Percentiles rank a stretch among this genome's conserved stretches.
Conservation (phyloP, 129 eudicot genomes). For the Pittosporum tobira region DNA sequence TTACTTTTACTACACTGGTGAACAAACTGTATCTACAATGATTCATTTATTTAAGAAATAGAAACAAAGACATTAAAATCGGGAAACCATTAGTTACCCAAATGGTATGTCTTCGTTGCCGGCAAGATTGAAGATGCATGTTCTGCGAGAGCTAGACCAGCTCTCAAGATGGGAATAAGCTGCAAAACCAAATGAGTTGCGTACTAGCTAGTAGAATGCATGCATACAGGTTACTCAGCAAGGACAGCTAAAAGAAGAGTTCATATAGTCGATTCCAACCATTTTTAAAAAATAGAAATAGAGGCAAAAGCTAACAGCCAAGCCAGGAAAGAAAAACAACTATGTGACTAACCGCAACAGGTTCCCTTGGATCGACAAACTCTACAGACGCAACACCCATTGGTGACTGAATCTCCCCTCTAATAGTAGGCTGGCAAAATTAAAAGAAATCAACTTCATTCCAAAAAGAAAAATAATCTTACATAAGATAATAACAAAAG, state of each 20-base stretch:
- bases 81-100: slow-evolving; percentile 49
- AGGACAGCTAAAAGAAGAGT: background rate
- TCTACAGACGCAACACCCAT: slow-evolving; percentile 76
- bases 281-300: background rate
- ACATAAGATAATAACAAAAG: too few species aligned
- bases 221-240: background rate
- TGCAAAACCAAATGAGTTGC: slow-evolving; percentile 20
- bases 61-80: background rate
- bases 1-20: too few species aligned
- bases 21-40: background rate
- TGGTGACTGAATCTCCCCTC: slow-evolving; percentile 88
- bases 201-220: background rate
- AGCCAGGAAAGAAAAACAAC: background rate
- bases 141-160: slow-evolving; percentile 99
- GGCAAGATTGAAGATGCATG: slow-evolving; percentile 82
- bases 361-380: slow-evolving; percentile 85
- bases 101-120: slow-evolving; percentile 75
- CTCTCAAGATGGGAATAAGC: slow-evolving; percentile 92
- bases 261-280: background rate
- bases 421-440: slow-evolving; percentile 60
- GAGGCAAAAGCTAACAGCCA: background rate
- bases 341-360: slow-evolving; percentile 67
- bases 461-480: too few species aligned
- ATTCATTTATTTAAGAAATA: background rate
- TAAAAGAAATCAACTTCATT: background rate